Percentiles rank a stretch among this genome's conserved stretches.
Conservation (phyloP, 352 stramenopile genomes). For the Phytophthora chlamydospora region DNA sequence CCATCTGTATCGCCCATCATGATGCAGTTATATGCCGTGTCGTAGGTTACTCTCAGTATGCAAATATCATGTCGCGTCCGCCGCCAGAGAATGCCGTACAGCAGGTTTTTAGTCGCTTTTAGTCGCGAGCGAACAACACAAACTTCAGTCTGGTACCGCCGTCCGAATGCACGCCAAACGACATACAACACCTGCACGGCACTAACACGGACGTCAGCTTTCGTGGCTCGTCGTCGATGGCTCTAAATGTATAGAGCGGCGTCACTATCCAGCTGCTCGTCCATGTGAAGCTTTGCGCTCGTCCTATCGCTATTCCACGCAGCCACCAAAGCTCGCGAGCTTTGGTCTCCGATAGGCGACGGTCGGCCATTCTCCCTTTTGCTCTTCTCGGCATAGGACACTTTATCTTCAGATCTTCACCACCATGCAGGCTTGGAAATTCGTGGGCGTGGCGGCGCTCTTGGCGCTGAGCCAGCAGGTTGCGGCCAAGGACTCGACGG, state of each 20-base stretch:
- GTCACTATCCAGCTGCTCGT: slow-evolving; percentile 26
- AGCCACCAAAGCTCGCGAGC: slow-evolving; percentile 15
- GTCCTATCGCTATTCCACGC: slow-evolving; percentile 27
- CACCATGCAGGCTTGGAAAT: slow-evolving; percentile 49
- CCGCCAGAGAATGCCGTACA: background rate
- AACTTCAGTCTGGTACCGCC: slow-evolving; percentile 9
- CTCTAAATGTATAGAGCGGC: slow-evolving; percentile 21
- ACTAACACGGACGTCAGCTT: slow-evolving; percentile 31
- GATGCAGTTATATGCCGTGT: slow-evolving; percentile 21
- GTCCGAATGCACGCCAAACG: slow-evolving; percentile 10
- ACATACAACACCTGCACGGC: slow-evolving; percentile 16
- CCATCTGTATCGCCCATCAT: slow-evolving; percentile 23
- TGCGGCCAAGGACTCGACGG: slow-evolving; percentile 26
- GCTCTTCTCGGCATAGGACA: slow-evolving; percentile 24
- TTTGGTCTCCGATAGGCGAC: background rate
- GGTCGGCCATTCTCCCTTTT: slow-evolving; percentile 40
- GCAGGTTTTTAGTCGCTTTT: slow-evolving; percentile 22
- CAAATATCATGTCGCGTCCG: background rate
- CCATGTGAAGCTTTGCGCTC: slow-evolving; percentile 23
- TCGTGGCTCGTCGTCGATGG: slow-evolving; percentile 26
- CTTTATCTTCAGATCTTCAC: slow-evolving; percentile 19
- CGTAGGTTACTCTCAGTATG: slow-evolving; percentile 11
- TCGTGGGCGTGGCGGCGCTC: slow-evolving; percentile 37
- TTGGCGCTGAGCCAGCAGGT: slow-evolving; percentile 45
- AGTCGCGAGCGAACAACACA: slow-evolving; percentile 18